A percentile compares a stretch with the other conserved stretches of the same genome.
Conservation (phyloP, 345 rosid genomes). For the Gossypium ekmanianum region DNA sequence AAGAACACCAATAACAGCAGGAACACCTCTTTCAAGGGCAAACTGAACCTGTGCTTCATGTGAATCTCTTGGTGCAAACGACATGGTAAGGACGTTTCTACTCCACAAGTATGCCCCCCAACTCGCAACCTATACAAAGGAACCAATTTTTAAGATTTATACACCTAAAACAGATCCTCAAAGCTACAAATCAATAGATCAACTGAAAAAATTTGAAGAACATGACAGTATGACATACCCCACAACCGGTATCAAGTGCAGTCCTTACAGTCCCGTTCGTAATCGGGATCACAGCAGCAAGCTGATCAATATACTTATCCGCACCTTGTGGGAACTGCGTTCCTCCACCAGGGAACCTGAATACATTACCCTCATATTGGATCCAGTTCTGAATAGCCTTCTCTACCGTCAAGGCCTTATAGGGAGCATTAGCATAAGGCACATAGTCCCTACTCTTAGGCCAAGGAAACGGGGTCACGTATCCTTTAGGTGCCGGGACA, state of each 20-base stretch:
- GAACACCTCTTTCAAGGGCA: conserved; percentile 98
- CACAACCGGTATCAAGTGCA: conserved; percentile 96
- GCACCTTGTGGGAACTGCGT: conserved; percentile 99
- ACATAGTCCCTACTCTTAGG: conserved; percentile 98
- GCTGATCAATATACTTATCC: conserved; percentile 87
- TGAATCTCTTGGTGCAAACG: conserved; percentile 96
- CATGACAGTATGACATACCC: conserved; percentile 53
- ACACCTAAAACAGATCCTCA: not conserved
- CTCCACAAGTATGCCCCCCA: conserved; percentile 98
- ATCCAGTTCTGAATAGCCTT: conserved; percentile 99
- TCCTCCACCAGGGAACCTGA: conserved; percentile 97
- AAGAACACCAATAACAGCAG: conserved; percentile 95
- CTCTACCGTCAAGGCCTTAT: conserved; percentile 94
- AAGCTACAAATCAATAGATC: conserved; percentile 2
- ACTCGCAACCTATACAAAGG: conserved; percentile 76
- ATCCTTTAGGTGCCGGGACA: conserved; percentile 88
- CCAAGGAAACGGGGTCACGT: conserved; percentile 95
- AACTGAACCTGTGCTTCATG: conserved; percentile 99
- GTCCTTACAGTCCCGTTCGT: conserved; percentile 90
- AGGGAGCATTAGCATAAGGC: conserved; percentile 96
- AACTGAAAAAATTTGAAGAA: not conserved
- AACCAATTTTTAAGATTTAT: conserved; percentile 5
- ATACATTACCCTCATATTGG: conserved; percentile 90
- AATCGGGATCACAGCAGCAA: conserved; percentile 87
- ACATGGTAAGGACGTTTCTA: conserved; percentile 90